Conservation (phyloP, 192 early-diverging fungal species). For the Chytriomyces hyalinus region DNA sequence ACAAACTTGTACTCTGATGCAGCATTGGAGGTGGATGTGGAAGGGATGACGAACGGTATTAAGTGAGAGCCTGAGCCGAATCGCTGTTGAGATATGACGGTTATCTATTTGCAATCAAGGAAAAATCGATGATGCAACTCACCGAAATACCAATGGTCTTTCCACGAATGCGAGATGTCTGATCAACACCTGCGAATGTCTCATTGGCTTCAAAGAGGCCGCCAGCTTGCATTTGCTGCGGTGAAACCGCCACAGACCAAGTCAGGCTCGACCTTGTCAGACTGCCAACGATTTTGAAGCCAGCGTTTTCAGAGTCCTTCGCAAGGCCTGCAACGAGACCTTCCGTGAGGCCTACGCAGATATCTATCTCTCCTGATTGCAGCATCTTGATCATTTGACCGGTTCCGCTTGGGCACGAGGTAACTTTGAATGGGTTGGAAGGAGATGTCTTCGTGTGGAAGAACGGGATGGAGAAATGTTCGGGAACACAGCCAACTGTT, state of each 20-base stretch:
- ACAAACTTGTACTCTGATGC: constrained; percentile 61
- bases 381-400: constrained; percentile 72
- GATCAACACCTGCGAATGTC: constrained; percentile 40
- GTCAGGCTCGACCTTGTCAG: constrained; percentile 76
- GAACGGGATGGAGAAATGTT: constrained; percentile 60
- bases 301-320: constrained; percentile 54
- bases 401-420: constrained; percentile 52
- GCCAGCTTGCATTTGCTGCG: constrained; percentile 7
- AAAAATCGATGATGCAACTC: neutral
- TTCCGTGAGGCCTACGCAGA: constrained; percentile 89
- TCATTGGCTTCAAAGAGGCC: neutral
- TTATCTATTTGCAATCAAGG: too few species aligned
- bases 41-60: constrained; percentile 47
- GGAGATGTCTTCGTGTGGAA: constrained; percentile 30
- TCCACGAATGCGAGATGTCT: constrained; percentile 35
- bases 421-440: constrained; percentile 37
- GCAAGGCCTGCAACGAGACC: constrained; percentile 66
- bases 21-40: constrained; percentile 60
- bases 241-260: constrained; percentile 51
- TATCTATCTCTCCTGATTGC: constrained; percentile 70
- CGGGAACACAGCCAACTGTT: constrained; percentile 55
- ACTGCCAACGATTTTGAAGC: constrained; percentile 77
- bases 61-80: constrained; percentile 81
- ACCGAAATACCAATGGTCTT: constrained; percentile 35
- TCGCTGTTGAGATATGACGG: constrained; percentile 49